A percentile compares a stretch with the other conserved stretches of the same genome.
phyloP scores from a whole-genome alignment of 345 rosid genomes.

The Citrus hindsii region DNA sequence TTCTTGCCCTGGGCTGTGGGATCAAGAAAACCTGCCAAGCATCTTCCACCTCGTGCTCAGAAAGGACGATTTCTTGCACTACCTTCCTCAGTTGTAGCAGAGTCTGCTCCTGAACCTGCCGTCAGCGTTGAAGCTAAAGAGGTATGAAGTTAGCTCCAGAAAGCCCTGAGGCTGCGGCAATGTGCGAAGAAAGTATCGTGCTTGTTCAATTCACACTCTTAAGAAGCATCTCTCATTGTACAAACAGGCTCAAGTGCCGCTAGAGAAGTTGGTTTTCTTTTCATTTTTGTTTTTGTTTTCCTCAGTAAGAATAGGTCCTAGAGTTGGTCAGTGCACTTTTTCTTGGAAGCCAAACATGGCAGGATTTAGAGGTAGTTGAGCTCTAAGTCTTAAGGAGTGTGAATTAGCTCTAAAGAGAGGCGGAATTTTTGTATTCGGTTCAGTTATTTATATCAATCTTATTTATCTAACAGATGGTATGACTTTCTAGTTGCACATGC shows the following conservation, averaged over 20 bases:
- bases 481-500: not conserved
- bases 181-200: conserved; percentile 1
- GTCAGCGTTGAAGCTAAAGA: conserved; percentile 28
- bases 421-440: conserved; percentile 40
- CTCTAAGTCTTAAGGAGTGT: conserved; percentile 27
- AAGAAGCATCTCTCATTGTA: conserved; percentile 29
- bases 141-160: conserved; percentile 15
- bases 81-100: conserved; percentile 30
- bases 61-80: conserved; percentile 54
- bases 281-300: not conserved
- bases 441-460: conserved; percentile 20
- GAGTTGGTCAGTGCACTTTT: conserved; percentile 16
- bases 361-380: conserved; percentile 27
- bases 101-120: conserved; percentile 43
- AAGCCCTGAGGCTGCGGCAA: conserved; percentile 10
- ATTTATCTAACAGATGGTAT: conserved; percentile 7
- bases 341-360: conserved; percentile 21
- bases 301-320: conserved; percentile 22
- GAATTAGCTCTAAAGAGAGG: conserved; percentile 29
- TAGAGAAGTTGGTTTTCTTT: conserved; percentile 19
- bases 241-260: conserved; percentile 35
- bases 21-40: conserved; percentile 61
- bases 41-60: conserved; percentile 91
- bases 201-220: conserved; percentile 14
- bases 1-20: conserved; percentile 83